phyloP scores from a whole-genome alignment of 331 rosid species.

The Cydonia oblonga region DNA sequence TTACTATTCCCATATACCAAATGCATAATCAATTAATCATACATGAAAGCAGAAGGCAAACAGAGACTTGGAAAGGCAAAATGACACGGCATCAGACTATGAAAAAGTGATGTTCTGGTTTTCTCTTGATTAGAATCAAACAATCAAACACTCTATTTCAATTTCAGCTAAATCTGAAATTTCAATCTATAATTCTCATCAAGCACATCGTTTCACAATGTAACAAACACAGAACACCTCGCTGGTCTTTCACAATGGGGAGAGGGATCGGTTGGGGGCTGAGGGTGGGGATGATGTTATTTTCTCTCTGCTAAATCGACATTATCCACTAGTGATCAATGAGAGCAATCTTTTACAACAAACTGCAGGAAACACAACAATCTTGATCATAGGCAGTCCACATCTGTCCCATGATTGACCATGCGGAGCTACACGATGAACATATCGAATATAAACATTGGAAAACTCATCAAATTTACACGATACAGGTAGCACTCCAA shows the following conservation, averaged over 20 bases:
- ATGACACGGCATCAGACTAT: not conserved
- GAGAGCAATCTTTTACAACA: not conserved
- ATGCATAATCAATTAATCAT: conserved; percentile 3
- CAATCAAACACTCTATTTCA: not conserved
- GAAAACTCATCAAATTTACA: not conserved
- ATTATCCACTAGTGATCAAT: not conserved
- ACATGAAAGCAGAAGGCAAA: not conserved
- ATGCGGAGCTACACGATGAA: not conserved
- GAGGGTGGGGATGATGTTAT: not conserved
- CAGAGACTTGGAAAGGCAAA: not conserved
- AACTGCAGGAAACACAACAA: not conserved
- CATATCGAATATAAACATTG: not conserved
- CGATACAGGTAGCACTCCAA: not conserved
- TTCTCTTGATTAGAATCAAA: not conserved
- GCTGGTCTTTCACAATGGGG: not conserved
- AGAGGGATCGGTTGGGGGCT: not conserved
- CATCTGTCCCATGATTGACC: not conserved
- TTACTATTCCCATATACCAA: conserved; percentile 1
- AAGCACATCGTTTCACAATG: not conserved
- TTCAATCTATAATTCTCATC: not conserved
- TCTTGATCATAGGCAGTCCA: not conserved
- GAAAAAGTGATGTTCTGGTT: not conserved
- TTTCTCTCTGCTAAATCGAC: not conserved
- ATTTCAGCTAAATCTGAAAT: not conserved
- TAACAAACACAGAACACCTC: not conserved